Conservation (phyloP, 2,329 filamentous ascomycete species). For the Falciphora oryzae region DNA sequence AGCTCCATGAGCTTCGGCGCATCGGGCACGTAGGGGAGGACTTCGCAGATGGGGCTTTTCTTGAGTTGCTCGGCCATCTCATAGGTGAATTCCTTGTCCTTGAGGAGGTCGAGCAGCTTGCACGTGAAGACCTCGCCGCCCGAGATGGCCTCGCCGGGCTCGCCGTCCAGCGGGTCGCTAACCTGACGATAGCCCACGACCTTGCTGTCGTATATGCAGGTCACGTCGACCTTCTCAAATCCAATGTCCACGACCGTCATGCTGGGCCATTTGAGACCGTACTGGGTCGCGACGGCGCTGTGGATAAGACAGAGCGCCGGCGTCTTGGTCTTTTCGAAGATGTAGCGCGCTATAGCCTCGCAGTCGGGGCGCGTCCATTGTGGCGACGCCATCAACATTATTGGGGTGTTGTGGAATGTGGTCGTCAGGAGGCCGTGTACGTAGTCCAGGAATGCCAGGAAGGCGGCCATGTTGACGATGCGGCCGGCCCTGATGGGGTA, state of each 20-base stretch:
- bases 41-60: slow-evolving; percentile 60
- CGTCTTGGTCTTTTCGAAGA: slow-evolving; percentile 95
- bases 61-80: slow-evolving; percentile 69
- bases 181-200: slow-evolving; percentile 62
- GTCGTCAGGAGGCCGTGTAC: slow-evolving; percentile 85
- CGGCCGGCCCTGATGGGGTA: slow-evolving; percentile 74
- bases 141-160: slow-evolving; percentile 45
- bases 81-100: slow-evolving; percentile 50
- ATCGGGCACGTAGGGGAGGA: slow-evolving; percentile 50
- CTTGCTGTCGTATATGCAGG: slow-evolving; percentile 77
- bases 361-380: slow-evolving; percentile 85
- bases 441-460: slow-evolving; percentile 89
- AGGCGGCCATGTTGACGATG: slow-evolving; percentile 86
- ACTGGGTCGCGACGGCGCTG: slow-evolving; percentile 79
- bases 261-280: slow-evolving; percentile 68
- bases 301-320: slow-evolving; percentile 89
- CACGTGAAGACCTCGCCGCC: slow-evolving; percentile 86
- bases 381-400: slow-evolving; percentile 84
- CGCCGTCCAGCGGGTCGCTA: slow-evolving; percentile 47
- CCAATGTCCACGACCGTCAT: slow-evolving; percentile 90
- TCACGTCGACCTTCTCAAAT: slow-evolving; percentile 86
- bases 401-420: slow-evolving; percentile 92
- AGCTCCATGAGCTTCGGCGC: slow-evolving; percentile 42
- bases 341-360: slow-evolving; percentile 84
- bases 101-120: slow-evolving; percentile 61